Evolutionary conservation across 2,329 filamentous ascomycete species (phyloP).

Genomic region (Ceratocystis papillata): DNA sequence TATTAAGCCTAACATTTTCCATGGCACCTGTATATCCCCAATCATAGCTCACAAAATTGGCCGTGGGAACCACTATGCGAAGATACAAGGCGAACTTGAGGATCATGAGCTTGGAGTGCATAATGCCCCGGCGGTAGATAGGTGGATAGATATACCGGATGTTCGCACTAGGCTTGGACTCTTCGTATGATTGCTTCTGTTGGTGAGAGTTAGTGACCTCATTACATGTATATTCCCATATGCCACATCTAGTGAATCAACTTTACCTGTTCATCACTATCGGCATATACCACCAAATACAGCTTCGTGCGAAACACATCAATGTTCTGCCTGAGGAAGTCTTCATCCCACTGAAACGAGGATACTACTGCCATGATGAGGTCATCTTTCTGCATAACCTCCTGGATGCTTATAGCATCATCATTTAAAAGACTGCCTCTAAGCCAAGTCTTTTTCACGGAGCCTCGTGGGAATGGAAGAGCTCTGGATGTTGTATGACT

Average conservation of each 20-base stretch:
- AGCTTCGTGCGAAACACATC: constrained; percentile 50
- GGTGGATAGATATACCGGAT: constrained; percentile 70
- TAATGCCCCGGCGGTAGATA: constrained; percentile 62
- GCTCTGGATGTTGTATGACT: background rate
- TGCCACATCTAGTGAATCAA: background rate
- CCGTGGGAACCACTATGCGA: constrained; percentile 73
- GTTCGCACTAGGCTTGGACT: constrained; percentile 39
- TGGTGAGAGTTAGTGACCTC: background rate
- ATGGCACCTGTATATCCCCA: constrained; percentile 79
- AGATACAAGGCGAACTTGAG: constrained; percentile 66
- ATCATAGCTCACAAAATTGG: constrained; percentile 75
- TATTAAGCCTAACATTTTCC: constrained; percentile 56
- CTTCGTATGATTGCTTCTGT: constrained; percentile 41
- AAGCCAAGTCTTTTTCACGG: constrained; percentile 73
- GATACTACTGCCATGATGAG: constrained; percentile 72
- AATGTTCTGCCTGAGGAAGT: constrained; percentile 67
- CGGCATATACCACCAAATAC: constrained; percentile 48
- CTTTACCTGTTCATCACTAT: constrained; percentile 43
- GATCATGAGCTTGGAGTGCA: constrained; percentile 92
- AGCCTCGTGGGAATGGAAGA: constrained; percentile 42
- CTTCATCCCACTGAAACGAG: constrained; percentile 74
- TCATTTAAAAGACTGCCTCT: constrained; percentile 47
- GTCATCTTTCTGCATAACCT: constrained; percentile 63
- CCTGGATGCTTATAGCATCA: constrained; percentile 78
- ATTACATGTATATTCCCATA: background rate